These are phyloP conservation scores for Verticillium dahliae DNA, from an alignment of 2,329 filamentous ascomycete species.

Conservation along the genomic window DNA sequence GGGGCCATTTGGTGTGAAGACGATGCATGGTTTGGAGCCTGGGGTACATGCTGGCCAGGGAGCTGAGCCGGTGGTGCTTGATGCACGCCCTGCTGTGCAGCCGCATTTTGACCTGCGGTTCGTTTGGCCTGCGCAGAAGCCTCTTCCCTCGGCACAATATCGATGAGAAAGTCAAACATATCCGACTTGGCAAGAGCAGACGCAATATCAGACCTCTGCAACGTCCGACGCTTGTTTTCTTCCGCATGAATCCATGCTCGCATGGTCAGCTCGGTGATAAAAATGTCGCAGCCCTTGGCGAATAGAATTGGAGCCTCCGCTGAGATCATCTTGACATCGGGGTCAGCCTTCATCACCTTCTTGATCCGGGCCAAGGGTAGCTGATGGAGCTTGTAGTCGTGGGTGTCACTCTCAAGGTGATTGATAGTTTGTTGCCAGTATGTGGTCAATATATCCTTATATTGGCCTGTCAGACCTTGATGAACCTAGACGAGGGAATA, in stretches of 20 bases:
- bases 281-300: slow-evolving; percentile 97
- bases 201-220: slow-evolving; percentile 94
- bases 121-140: slow-evolving; percentile 80
- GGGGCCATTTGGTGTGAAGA: slow-evolving; percentile 51
- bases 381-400: slow-evolving; percentile 98
- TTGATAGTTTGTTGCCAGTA: slow-evolving; percentile 99
- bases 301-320: slow-evolving; percentile 97
- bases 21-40: slow-evolving; percentile 47
- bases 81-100: slow-evolving; percentile 25
- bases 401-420: slow-evolving; percentile 87
- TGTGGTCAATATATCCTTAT: slow-evolving; percentile 95
- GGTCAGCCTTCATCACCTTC: slow-evolving; percentile 99
- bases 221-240: slow-evolving; percentile 93
- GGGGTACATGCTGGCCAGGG: slow-evolving; percentile 45
- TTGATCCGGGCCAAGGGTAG: slow-evolving; percentile 96
- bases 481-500: slow-evolving; percentile 58
- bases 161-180: slow-evolving; percentile 99
- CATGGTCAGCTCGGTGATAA: slow-evolving; percentile 98
- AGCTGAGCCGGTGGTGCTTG: slow-evolving; percentile 36
- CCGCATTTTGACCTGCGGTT: slow-evolving; percentile 44
- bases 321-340: slow-evolving; percentile 99
- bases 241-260: slow-evolving; percentile 99
- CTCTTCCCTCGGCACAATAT: slow-evolving; percentile 95
- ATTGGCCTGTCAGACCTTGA: slow-evolving; percentile 85
- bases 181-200: slow-evolving; percentile 94